Percentiles rank a stretch among this genome's conserved stretches.
Evolutionary conservation across 2,329 filamentous ascomycete genomes (phyloP).

Genomic region (Epichloe sp.): DNA sequence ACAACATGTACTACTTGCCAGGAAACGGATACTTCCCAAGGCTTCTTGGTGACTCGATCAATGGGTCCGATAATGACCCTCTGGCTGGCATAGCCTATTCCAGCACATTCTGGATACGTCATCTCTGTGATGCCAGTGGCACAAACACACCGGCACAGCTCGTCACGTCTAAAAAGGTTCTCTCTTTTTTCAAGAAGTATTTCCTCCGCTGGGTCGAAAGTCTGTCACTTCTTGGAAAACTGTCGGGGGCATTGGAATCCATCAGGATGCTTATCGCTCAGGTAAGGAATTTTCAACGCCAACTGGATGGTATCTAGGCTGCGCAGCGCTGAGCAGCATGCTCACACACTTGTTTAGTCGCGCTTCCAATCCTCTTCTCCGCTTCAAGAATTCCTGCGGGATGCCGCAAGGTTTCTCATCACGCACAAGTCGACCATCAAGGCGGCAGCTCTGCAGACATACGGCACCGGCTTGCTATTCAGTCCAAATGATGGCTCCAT

Average conservation of each 20-base stretch:
- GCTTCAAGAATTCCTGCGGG: constrained; percentile 15
- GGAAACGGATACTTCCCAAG: constrained; percentile 12
- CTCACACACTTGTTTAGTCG: constrained; percentile 1
- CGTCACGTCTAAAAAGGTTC: constrained; percentile 12
- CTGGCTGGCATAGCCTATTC: constrained; percentile 13
- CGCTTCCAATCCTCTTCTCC: constrained; percentile 4
- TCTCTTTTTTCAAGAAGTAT: constrained; percentile 7
- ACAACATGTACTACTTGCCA: constrained; percentile 23
- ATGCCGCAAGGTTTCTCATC: constrained; percentile 13
- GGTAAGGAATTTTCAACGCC: not conserved
- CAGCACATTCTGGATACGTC: constrained; percentile 21
- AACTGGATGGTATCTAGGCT: not conserved
- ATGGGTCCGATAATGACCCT: constrained; percentile 8
- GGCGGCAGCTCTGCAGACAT: constrained; percentile 18
- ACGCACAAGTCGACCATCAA: constrained; percentile 14
- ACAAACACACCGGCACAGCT: not conserved
- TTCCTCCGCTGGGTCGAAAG: constrained; percentile 11
- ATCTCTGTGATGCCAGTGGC: constrained; percentile 12
- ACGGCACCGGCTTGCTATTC: constrained; percentile 21
- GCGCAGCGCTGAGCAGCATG: not conserved
- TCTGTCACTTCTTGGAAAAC: constrained; percentile 6
- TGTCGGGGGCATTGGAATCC: constrained; percentile 4
- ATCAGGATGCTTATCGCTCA: constrained; percentile 2
- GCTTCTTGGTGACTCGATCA: constrained; percentile 3
- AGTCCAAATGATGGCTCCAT: constrained; percentile 14